Evolutionary conservation across 2,329 filamentous ascomycete species (phyloP), one percentile per base, ranked within the genome.

Genomic region (Parastagonospora avenae): DNA sequence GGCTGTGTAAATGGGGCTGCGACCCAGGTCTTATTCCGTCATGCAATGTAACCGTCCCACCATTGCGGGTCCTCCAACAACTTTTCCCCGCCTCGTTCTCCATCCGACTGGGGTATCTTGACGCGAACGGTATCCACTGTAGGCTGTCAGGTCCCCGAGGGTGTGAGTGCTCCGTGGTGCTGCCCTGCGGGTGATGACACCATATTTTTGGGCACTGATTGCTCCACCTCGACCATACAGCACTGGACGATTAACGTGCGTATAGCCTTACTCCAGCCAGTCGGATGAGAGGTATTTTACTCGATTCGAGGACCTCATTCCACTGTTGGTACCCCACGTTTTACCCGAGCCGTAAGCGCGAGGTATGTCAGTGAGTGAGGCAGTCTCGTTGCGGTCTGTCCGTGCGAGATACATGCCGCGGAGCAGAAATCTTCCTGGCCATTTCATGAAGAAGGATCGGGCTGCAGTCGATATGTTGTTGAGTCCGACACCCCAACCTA

Each of bases 221-320:
- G 59, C 49, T 57, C 49, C 27, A 62, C 46, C 40, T 45, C 48
- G 46, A 52, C 61, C 62, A 64, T 48, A 61, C 46, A 54, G 28
- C 15, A 28, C 29, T 50, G 52, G 42, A 58, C 54, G 59, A 67
- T 67, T 61, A 62, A 28, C 37, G 32, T 57, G 59, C 52, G 46
- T 48, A 48, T 42, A 16, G n/a, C 40, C 9, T 46, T 43, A 39
- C 24, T 40, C 38, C 30, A 27, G 31, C 59, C 54, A 58, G 47
- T 61, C 16, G 37, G 43, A 30, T 16, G 12, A 8, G 27, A 11
- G 16, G 16, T 14, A 30, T 24, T 44, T 66, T 64, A 64, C 63
- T 60, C 54, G 49, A 63, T 60, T 30, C 29, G 16, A 58, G 56
- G 40, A 40, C 30, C 50, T 62, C 50, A 59, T 44, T 39, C 39